Base-by-base conservation (phyloP, 2,329 filamentous ascomycete species). In the Alternaria sp. region DNA sequence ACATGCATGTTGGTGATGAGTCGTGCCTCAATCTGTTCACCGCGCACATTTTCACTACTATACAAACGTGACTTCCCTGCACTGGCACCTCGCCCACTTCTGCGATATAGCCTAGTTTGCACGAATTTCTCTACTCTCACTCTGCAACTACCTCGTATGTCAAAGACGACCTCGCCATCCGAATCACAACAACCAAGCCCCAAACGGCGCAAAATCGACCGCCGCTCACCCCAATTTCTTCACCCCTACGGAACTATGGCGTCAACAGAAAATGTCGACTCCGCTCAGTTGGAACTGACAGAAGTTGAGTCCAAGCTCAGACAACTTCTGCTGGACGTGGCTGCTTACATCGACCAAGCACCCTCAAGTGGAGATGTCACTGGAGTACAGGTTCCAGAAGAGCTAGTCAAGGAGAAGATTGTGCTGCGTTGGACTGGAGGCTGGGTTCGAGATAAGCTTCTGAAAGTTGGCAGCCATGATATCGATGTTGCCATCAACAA, bases 401-500 rank as follows among this genome's bases (percentile, higher is more conserved):
- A 83, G 52, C 73, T 86, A 69, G 71, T 77, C 58, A 78, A 81
- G 30, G 76, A 84, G 62, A 82, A 82, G 40, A 73, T 82, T 14
- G 82, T 89, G 18, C 82, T 95, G 46, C 89, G 92, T 51, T 94
- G 91, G 86, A 92, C 92, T 0, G 92, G 92, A 60, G 92, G 92
- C 27, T 96, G 92, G 92, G 92, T 95, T 11, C 89, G 92, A 41
- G 92, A 96, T 81, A 94, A 92, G 80, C 85, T 95, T 3, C 85
- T 95, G 4, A 87, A 88, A 20, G 84, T 89, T 12, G 84, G 84
- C 60, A 93, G 90, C 72, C 85, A 94, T 74, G 92, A 96, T 74
- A 94, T 96, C 65, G 92, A 96, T 76, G 89, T 92, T 8, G 92
- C 91, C 54, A 92, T 96, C 82, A 94, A 93, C 81, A 86, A 85